Evolutionary conservation across 495 filamentous ascomycete genomes (phyloP), one percentile per base, ranked within the genome.

Genomic region (Penicillium pancosmium): DNA sequence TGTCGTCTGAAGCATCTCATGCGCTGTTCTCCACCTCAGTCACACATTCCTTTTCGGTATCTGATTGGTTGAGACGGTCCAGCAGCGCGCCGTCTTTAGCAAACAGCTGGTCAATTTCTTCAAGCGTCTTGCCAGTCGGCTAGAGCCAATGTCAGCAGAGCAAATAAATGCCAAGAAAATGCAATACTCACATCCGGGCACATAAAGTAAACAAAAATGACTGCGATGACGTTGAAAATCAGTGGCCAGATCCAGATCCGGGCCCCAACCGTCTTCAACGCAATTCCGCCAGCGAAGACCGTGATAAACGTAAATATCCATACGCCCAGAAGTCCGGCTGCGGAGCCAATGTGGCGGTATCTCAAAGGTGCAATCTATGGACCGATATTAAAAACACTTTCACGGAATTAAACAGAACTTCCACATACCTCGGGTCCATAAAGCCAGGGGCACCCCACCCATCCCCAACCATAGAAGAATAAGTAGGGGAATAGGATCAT

Each of bases 271-370:
- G 50, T 61, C 33, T 60, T 53, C 31, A 73, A 19, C 4, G 56
- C 71, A 55, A 73, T 73, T 2, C 64, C 64, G 23, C 71, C 70
- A 6, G 66, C 72, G 49, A 72, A 74, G 2, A 74, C 68, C 8
- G 71, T 71, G 41, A 72, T 50, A 38, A 69, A 74, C 8, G 61
- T 57, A 23, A 68, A 70, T 4, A 69, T 47, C 66, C 72, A 76
- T 54, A 69, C 63, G 1, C 68, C 66, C 21, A 66, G 59, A 5
- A 58, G 44, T 8, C 62, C 64, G n/a, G 59, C 60, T 11, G 67
- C 67, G 18, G 44, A 62, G 16, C 67, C 71, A 40, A 71, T 57
- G 43, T 74, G 73, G 1, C 71, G 62, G 33, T 64, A 62, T 19
- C 59, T 52, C 18, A 73, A 57, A 8, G 69, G 73, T 1, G 65